Evolutionary conservation across 352 stramenopile genomes (phyloP).

Genomic region (Globisporangium cystogenes): DNA sequence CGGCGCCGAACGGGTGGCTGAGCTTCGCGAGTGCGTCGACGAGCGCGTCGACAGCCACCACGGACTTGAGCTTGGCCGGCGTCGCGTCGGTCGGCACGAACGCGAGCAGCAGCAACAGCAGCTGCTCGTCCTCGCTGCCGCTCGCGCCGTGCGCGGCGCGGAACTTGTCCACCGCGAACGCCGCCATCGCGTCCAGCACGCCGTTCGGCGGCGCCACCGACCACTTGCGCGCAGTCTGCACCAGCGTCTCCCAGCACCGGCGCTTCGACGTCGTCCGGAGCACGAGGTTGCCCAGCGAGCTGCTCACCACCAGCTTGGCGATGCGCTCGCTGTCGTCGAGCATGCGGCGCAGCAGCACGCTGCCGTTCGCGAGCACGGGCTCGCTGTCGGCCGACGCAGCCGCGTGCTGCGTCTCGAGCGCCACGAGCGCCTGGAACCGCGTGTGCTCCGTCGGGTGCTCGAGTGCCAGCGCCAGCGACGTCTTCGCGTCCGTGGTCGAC

Average conservation of each 20-base stretch:
- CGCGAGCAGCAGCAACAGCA: slow-evolving; percentile 63
- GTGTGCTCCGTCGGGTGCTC: slow-evolving; percentile 74
- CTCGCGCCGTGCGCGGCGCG: slow-evolving; percentile 13
- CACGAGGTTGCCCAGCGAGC: slow-evolving; percentile 48
- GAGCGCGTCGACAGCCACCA: slow-evolving; percentile 25
- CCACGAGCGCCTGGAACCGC: slow-evolving; percentile 67
- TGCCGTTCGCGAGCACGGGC: slow-evolving; percentile 41
- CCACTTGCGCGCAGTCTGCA: slow-evolving; percentile 53
- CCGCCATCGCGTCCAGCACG: slow-evolving; percentile 39
- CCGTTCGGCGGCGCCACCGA: not conserved
- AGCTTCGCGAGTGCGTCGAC: slow-evolving; percentile 41
- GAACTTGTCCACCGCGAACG: slow-evolving; percentile 53
- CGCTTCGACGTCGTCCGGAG: slow-evolving; percentile 46
- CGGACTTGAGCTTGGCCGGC: slow-evolving; percentile 7
- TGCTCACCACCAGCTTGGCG: slow-evolving; percentile 47
- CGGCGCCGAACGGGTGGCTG: slow-evolving; percentile 45
- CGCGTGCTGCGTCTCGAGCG: slow-evolving; percentile 47
- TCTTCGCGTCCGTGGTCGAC: slow-evolving; percentile 51
- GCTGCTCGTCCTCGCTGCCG: slow-evolving; percentile 36
- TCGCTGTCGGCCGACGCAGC: slow-evolving; percentile 6
- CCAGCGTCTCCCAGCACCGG: slow-evolving; percentile 43
- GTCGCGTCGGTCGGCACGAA: slow-evolving; percentile 16
- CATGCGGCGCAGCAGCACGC: slow-evolving; percentile 62
- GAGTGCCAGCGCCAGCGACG: slow-evolving; percentile 66
- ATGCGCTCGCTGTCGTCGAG: slow-evolving; percentile 75